Conservation (phyloP, 2,329 filamentous ascomycete genomes). For the Nigrospora osmanthi region DNA sequence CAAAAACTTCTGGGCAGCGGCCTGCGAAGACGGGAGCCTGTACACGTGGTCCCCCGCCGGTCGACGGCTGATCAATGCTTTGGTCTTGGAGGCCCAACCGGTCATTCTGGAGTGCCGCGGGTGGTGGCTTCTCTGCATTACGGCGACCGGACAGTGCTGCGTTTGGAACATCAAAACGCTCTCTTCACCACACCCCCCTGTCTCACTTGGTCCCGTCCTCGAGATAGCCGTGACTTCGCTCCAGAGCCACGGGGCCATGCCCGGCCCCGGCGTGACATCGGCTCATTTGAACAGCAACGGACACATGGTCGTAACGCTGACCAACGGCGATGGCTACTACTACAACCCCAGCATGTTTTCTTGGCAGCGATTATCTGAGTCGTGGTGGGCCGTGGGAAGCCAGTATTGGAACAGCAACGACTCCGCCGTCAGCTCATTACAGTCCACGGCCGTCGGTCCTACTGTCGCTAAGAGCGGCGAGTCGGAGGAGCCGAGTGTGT, state of each 20-base stretch:
- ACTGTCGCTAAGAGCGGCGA: conserved; percentile 38
- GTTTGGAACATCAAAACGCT: conserved; percentile 89
- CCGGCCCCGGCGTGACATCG: conserved; percentile 78
- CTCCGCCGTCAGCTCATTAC: conserved; percentile 74
- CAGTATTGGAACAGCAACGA: conserved; percentile 99
- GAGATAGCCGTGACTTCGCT: conserved; percentile 79
- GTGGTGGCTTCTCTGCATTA: conserved; percentile 84
- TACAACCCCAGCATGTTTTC: conserved; percentile 80
- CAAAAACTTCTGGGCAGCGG: conserved; percentile 83
- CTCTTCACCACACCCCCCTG: conserved; percentile 77
- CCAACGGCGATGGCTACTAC: conserved; percentile 88
- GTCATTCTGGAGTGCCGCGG: conserved; percentile 88
- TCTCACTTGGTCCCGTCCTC: conserved; percentile 81
- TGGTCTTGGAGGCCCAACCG: conserved; percentile 85
- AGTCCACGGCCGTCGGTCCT: conserved; percentile 60
- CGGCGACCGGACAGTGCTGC: conserved; percentile 79
- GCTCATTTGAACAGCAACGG: conserved; percentile 86
- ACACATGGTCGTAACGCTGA: conserved; percentile 79
- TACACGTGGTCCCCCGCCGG: conserved; percentile 92
- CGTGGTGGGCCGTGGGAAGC: conserved; percentile 96
- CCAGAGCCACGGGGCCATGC: conserved; percentile 65
- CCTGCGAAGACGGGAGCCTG: conserved; percentile 85
- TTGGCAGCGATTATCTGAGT: conserved; percentile 93
- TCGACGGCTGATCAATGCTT: conserved; percentile 72
- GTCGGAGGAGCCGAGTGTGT: conserved; percentile 52